A percentile compares a stretch with the other conserved stretches of the same genome.
These are phyloP conservation scores for Rickenella mellea DNA, from an alignment of 768 basidiomycete species.

Conservation along the genomic window DNA sequence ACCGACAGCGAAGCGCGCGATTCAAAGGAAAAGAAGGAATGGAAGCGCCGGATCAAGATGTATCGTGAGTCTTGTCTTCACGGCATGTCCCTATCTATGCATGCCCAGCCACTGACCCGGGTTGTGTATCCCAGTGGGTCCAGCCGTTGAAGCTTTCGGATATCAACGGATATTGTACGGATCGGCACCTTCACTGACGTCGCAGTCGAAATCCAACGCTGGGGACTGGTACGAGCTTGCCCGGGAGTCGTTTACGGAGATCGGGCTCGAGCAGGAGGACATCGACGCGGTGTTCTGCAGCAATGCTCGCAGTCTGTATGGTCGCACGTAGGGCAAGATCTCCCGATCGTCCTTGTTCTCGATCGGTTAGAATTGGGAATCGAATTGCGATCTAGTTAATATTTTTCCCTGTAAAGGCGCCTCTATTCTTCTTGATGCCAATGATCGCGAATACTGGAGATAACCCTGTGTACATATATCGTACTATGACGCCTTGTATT, in stretches of 20 bases:
- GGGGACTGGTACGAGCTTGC: slow-evolving; percentile 78
- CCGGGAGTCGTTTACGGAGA: slow-evolving; percentile 67
- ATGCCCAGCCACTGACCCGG: not conserved
- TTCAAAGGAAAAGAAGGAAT: slow-evolving; percentile 45
- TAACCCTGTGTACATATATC: too few relatives aligned
- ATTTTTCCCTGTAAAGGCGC: too few relatives aligned
- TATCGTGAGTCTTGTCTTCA: slow-evolving; percentile 12
- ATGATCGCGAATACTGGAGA: too few relatives aligned
- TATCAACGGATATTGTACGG: slow-evolving; percentile 78
- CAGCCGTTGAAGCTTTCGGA: slow-evolving; percentile 79
- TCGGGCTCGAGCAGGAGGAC: slow-evolving; percentile 68
- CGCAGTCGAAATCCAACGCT: slow-evolving; percentile 37
- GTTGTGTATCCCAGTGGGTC: slow-evolving; percentile 44
- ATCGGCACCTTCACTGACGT: slow-evolving; percentile 54
- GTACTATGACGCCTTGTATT: too few relatives aligned
- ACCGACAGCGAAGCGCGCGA: slow-evolving; percentile 4
- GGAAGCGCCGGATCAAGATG: slow-evolving; percentile 20
- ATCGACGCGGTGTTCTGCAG: slow-evolving; percentile 63
- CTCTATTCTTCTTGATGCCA: too few relatives aligned
- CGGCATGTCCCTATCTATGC: not conserved
- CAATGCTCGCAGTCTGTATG: slow-evolving; percentile 39
- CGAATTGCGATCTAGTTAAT: too few relatives aligned
- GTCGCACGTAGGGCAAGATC: too few relatives aligned
- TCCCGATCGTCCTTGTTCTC: too few relatives aligned
- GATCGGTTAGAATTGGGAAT: too few relatives aligned